phyloP scores from a whole-genome alignment of 306 rosid species.

The Ceratonia siliqua region DNA sequence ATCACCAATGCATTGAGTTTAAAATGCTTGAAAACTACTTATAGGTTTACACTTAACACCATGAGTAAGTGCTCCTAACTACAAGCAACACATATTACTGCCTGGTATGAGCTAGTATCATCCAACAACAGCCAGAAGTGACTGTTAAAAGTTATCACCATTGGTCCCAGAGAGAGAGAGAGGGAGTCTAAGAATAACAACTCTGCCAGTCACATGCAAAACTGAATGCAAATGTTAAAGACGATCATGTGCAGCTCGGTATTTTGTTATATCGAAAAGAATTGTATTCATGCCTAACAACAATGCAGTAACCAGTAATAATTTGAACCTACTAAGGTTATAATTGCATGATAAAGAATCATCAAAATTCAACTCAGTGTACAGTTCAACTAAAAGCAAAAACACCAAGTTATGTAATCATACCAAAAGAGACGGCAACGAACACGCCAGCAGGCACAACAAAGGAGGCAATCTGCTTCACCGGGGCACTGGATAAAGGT shows the following conservation, averaged over 20 bases:
- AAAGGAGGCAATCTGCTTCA: constrained; percentile 62
- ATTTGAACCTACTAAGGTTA: background rate
- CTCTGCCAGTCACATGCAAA: background rate
- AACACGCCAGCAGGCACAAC: constrained; percentile 67
- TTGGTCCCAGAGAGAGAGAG: background rate
- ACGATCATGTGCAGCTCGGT: background rate
- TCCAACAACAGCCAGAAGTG: background rate
- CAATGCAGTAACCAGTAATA: background rate
- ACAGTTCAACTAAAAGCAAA: background rate
- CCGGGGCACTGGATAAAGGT: constrained; percentile 52
- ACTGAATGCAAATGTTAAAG: background rate
- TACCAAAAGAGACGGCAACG: constrained; percentile 76
- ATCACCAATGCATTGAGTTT: background rate
- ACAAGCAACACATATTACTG: background rate
- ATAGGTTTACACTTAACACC: background rate
- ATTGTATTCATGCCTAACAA: background rate
- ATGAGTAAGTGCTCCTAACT: background rate
- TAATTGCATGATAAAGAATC: background rate
- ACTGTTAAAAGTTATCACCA: background rate
- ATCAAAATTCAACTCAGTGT: background rate
- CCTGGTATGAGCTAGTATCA: background rate
- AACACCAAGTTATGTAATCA: background rate
- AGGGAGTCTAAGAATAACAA: background rate
- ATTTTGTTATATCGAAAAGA: background rate
- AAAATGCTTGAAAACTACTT: background rate